Base-by-base conservation (phyloP, 140 eudicot genomes). In the Flaveria floridana region DNA sequence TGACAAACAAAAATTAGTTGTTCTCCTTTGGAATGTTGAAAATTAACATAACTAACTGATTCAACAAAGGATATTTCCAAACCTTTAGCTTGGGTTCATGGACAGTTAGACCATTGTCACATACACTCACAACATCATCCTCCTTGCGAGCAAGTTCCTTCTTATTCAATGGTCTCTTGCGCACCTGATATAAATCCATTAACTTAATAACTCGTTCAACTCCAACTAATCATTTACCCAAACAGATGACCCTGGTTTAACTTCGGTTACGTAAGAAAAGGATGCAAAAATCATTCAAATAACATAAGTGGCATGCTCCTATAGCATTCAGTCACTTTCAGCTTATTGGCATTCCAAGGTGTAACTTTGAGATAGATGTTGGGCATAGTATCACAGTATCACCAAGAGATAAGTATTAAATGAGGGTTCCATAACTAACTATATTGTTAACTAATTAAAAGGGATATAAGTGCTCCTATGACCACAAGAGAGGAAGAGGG, bases 61-160 rank as follows among this genome's bases (percentile, higher is more conserved):
- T 65, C 52, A 65, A 39, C 3, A 34, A 3, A 39, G 69, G 81
- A 59, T 14, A 62, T 72, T 44, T 68, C 68, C 82, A 72, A 48
- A 94, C 99, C 99, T 94, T 94, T 76, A 90, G 77, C 64, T 90
- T 94, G 80, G 96, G 97, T 78, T 94, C 99, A 56, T 94, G 99
- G 41, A 94, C 99, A 10, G 96, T 71, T 75, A 94, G 79, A 68
- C 95, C 79, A 80, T 86, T 88, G 72, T 73, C 90, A 67, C 47
- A 67, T 23, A 88, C 99, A 71, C 88, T 86, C 82, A 94, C 99
- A 79, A 94, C 83, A 72, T 94, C 99, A 50, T 94, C 99, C 77
- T 94, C 99, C 82, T 94, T 94, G 56, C 97, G 97, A 74, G 97
- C 71, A 79, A 85, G 39, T 86, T 94, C 99, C 85, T 94, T 94